Conservation (phyloP, 371 early-diverging fungal species). For the Apophysomyces variabilis region DNA sequence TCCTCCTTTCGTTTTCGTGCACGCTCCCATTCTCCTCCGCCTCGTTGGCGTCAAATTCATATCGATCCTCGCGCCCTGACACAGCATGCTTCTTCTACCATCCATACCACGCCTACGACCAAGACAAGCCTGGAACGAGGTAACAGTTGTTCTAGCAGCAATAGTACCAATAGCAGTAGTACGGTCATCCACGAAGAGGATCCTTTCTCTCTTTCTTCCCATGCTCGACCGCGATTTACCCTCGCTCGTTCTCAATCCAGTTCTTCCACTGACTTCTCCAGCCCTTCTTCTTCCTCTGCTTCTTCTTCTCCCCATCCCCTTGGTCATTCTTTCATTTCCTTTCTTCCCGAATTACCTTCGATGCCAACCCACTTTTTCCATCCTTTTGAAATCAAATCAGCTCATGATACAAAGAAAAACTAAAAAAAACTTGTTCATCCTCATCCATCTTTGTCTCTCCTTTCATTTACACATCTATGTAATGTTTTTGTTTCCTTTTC, state of each 20-base stretch:
- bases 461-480: slow-evolving; percentile 2
- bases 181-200: background rate
- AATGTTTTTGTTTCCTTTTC: slow-evolving; percentile 1
- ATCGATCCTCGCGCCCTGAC: slow-evolving; percentile 23
- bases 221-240: background rate
- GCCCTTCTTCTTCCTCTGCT: background rate
- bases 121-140: slow-evolving; percentile 25
- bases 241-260: slow-evolving; percentile 12
- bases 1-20: slow-evolving; percentile 25
- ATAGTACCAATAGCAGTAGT: slow-evolving; percentile 9
- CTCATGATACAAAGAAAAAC: slow-evolving; percentile 10
- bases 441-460: background rate
- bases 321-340: slow-evolving; percentile 1
- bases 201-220: too few species aligned
- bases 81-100: background rate
- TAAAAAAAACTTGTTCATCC: background rate
- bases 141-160: slow-evolving; percentile 19
- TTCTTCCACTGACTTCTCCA: slow-evolving; percentile 1
- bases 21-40: slow-evolving; percentile 30
- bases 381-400: slow-evolving; percentile 5
- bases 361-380: background rate
- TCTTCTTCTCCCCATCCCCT: slow-evolving; percentile 6
- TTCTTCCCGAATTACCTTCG: slow-evolving; percentile 1
- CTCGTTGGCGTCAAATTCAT: slow-evolving; percentile 27
- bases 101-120: background rate